Base-by-base conservation (phyloP, 164 flowering plant species). In the Chimonanthus praecox region DNA sequence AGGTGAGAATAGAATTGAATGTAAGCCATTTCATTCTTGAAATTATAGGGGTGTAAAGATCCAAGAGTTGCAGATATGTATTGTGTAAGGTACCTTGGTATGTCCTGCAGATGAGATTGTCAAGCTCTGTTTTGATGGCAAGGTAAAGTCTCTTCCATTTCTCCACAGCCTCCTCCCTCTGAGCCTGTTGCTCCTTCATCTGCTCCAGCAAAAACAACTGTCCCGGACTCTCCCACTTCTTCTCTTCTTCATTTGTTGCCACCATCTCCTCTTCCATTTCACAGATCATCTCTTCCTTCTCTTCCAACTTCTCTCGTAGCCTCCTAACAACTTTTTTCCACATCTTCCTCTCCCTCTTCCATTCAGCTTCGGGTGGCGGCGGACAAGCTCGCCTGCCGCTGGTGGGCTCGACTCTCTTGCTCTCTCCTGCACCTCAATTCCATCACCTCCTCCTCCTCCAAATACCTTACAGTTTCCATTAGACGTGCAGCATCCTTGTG, bases 91-190 rank as follows among this genome's bases (percentile, higher is more conserved):
- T 46, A 86, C 87, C 88, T 82, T 83, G 81, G 72, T 78, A 77
- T 2, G 97, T 89, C 61, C 82, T 86, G 51, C 83, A 83, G 77
- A 92, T 90, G 77, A n/a, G n/a, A 71, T 88, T 82, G 70, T 92
- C 96, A 51, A 92, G 92, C 85, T 92, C 94, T 20, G 77, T 73
- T 82, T 90, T 92, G 80, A 92, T 88, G 3, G 89, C 87, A 50
- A 89, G 87, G 78, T 92, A 92, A 3, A 92, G 88, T 47, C 77
- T 79, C 83, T 90, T 92, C 97, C 97, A 92, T 74, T 87, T 90
- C 83, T 88, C 89, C 33, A 87, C 85, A n/a, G 94, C 84, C 74
- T 86, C 90, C 61, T 92, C 91, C 63, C 90, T 47, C 16, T 78
- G 66, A 0, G 77, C 82, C 72, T 85, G 86, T 76, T 89, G 92